phyloP scores from a whole-genome alignment of 139 green algal species.

The Picochlorum costavermella region DNA sequence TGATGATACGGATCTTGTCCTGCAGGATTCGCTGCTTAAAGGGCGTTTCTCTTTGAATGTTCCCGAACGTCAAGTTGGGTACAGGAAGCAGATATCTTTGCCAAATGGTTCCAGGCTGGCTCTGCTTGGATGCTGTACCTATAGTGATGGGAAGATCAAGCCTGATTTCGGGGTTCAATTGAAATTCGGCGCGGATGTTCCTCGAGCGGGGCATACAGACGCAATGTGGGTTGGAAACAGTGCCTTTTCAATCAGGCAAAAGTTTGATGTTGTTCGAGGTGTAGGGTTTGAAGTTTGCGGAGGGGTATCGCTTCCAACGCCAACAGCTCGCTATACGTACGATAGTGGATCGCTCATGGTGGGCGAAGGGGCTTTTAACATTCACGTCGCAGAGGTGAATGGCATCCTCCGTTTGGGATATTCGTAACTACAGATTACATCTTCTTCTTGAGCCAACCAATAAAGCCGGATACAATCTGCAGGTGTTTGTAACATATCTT shows the following conservation, averaged over 20 bases:
- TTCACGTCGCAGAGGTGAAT: constrained; percentile 43
- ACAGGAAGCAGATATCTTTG: constrained; percentile 16
- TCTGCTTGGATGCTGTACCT: not conserved
- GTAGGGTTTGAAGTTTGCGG: constrained; percentile 32
- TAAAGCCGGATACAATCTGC: constrained; percentile 54
- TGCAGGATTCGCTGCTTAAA: constrained; percentile 14
- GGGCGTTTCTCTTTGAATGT: constrained; percentile 25
- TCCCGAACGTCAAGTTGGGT: constrained; percentile 18
- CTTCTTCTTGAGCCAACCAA: constrained; percentile 46
- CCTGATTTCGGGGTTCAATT: constrained; percentile 14
- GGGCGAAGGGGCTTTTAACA: constrained; percentile 33
- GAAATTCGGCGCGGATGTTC: constrained; percentile 8
- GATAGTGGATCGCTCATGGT: constrained; percentile 11
- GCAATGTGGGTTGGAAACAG: constrained; percentile 15
- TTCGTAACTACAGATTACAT: not conserved
- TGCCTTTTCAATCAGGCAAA: constrained; percentile 24
- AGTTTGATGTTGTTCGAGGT: constrained; percentile 19
- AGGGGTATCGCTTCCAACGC: constrained; percentile 24
- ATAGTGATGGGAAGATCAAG: constrained; percentile 4
- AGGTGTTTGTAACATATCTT: not conserved
- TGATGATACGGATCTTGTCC: too few relatives aligned
- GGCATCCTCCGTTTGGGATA: constrained; percentile 34
- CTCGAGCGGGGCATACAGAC: constrained; percentile 2
- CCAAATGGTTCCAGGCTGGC: constrained; percentile 7
- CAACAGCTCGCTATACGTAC: constrained; percentile 20